Conservation (phyloP, 2,329 filamentous ascomycete genomes). For the Dothistroma pini region DNA sequence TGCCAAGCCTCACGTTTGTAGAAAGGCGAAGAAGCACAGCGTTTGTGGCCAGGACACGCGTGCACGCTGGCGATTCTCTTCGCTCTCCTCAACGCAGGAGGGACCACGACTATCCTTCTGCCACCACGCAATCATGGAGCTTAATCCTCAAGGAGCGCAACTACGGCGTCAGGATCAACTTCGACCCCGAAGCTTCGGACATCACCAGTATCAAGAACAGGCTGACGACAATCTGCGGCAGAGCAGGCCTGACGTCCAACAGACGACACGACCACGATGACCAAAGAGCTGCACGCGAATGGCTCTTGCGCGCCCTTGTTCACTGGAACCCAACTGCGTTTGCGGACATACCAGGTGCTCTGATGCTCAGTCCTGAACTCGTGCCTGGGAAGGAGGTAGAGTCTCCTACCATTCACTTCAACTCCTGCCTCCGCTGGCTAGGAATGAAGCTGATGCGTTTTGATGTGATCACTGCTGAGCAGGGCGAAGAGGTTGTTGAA, state of each 20-base stretch:
- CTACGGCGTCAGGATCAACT: neutral
- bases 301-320: neutral
- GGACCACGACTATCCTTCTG: no score
- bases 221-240: neutral
- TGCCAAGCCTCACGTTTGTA: no score
- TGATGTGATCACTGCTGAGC: neutral
- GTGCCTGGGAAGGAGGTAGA: neutral
- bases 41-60: no score
- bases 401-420: neutral
- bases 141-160: neutral
- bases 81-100: no score
- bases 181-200: neutral
- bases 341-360: neutral
- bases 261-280: neutral
- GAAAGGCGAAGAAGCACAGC: no score
- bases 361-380: neutral
- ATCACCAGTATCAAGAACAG: neutral
- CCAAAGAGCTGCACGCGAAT: neutral
- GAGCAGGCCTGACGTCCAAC: neutral
- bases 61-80: no score
- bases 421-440: neutral
- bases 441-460: neutral
- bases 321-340: neutral
- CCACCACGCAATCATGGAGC: no score
- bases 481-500: neutral